Evolutionary conservation across 1,139 yeast species (phyloP).

Genomic region (Pichia terricola): DNA sequence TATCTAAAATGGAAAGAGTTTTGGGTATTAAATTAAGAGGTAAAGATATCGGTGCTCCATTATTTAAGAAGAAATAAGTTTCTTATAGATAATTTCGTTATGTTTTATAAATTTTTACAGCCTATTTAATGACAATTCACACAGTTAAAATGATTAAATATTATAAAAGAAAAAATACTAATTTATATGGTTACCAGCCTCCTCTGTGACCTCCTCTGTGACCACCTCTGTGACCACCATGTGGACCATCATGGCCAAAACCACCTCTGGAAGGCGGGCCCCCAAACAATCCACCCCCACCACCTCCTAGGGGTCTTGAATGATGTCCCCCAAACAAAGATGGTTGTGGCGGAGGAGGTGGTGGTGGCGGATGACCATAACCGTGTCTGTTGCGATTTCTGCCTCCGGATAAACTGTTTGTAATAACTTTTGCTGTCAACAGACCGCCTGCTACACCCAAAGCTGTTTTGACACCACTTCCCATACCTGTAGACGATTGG

Average conservation of each 20-base stretch:
- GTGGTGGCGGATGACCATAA: neutral
- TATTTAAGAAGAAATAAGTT: conserved; percentile 53
- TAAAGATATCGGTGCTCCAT: conserved; percentile 87
- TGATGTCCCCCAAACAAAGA: no score
- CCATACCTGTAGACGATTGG: neutral
- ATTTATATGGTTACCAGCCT: no score
- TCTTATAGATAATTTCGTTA: conserved; percentile 18
- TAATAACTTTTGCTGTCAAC: conserved; percentile 5
- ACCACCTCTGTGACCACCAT: no score
- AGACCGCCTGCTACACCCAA: conserved; percentile 8
- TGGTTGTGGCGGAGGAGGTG: neutral
- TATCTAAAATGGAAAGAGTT: conserved; percentile 88
- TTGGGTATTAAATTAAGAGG: conserved; percentile 94
- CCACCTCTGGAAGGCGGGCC: neutral
- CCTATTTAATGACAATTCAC: neutral
- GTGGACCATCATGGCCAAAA: neutral
- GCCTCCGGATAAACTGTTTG: neutral
- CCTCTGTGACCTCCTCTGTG: no score
- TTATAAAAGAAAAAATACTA: no score
- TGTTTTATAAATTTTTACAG: neutral
- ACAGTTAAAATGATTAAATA: neutral
- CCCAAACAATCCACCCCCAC: neutral
- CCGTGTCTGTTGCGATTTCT: neutral
- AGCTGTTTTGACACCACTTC: conserved; percentile 5
- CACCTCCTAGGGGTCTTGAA: no score